Conservation (phyloP, 176 grass and related monocot genomes). For the Echinochloa phyllopogon region DNA sequence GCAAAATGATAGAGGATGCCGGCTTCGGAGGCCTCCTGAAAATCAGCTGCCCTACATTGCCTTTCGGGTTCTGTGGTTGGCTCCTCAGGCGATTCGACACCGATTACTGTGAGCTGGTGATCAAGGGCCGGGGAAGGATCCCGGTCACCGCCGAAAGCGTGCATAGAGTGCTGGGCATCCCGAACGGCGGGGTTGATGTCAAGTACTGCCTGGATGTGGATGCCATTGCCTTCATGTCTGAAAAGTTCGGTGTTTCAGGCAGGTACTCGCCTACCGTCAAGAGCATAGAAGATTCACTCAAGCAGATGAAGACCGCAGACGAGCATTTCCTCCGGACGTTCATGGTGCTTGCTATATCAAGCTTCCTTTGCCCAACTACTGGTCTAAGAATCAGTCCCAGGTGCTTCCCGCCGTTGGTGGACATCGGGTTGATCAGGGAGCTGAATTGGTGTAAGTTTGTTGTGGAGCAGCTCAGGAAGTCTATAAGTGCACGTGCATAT, state of each 20-base stretch:
- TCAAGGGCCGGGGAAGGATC: neutral
- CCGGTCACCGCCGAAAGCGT: neutral
- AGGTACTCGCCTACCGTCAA: neutral
- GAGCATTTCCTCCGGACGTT: neutral
- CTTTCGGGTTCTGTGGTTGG: neutral
- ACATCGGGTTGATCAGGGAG: neutral
- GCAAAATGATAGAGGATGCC: slow-evolving; percentile 4
- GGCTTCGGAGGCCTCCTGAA: neutral
- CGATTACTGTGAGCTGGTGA: neutral
- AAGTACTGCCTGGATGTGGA: neutral
- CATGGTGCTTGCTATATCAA: neutral
- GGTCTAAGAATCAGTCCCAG: neutral
- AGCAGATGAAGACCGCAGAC: neutral
- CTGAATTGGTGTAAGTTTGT: slow-evolving; percentile 4
- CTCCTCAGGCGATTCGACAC: neutral
- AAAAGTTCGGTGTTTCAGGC: neutral
- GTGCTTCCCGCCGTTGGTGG: neutral
- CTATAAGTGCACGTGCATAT: neutral
- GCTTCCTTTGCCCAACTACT: slow-evolving; percentile 1
- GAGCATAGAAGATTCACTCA: neutral
- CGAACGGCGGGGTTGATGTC: neutral
- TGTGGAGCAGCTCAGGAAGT: neutral
- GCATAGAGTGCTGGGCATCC: neutral
- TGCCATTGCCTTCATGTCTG: neutral
- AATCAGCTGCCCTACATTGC: neutral